Base-by-base conservation (phyloP, 1,284 basidiomycete genomes). In the Ganoderma sinense region DNA sequence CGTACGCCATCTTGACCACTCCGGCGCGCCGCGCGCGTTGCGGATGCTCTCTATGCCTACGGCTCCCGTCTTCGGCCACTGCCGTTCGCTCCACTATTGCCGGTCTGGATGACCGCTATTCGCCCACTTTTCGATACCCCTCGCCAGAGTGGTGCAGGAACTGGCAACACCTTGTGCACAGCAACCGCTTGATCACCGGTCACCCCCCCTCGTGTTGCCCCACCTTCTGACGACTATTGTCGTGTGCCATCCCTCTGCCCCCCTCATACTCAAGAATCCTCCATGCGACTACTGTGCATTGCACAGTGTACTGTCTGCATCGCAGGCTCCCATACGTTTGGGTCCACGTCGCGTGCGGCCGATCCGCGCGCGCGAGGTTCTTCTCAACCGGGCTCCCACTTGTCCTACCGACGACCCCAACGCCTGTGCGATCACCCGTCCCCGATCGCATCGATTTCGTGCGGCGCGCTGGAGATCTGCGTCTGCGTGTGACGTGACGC, bases 391-490 rank as follows among this genome's bases (percentile, higher is more conserved):
- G 55, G 16, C 16, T 31, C 13, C 48, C 23, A 14, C 36, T 53
- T 1, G 53, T 29, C 26, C 55, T 29, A 56, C 55, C 48, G 48
- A 56, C 55, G 14, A 56, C 31, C 55, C 55, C 55, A 31, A 31
- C 29, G 55, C 18, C 55, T 33, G 26, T 33, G 29, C 31, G 29
- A 33, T 31, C 55, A 56, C 20, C 29, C 8, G 6, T 56, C 55
- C 55, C 26, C 29, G 1, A 33, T 56, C 18, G 31, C 31, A 56
- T 56, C 16, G 55, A 56, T 33, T 56, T 56, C 31, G 55, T 33
- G 55, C 55, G 33, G 55, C 31, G 55, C 55, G 55, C 55, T 56
- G 26, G 29, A 56, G 55, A 33, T 56, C 55, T 33, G 55, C 55
- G 18, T 56, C 55, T 56, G 55, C 48, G 48, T 51, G 23, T 51